These are phyloP conservation scores for Trichaptum fuscoviolaceum DNA, from an alignment of 768 basidiomycete genomes.

Conservation along the genomic window DNA sequence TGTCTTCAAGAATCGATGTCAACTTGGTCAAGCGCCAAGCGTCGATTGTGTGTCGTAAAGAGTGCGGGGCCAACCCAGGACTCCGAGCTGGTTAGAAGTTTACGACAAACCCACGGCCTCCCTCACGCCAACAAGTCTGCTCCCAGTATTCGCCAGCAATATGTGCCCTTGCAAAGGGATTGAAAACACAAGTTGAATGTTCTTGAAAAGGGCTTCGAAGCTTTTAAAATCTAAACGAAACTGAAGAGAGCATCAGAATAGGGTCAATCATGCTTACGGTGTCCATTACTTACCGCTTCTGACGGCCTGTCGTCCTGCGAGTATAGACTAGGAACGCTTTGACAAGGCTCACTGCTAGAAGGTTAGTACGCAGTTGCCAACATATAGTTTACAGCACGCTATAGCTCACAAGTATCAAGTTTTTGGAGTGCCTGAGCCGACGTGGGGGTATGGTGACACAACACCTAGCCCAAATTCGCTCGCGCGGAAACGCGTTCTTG, in stretches of 20 bases:
- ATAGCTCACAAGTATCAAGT: neutral
- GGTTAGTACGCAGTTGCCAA: neutral
- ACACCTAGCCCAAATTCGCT: neutral
- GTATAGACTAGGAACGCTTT: neutral
- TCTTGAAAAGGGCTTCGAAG: neutral
- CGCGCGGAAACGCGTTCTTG: neutral
- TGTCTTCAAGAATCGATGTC: neutral
- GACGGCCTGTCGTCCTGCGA: too few species aligned
- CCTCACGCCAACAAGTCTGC: neutral
- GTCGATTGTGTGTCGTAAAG: neutral
- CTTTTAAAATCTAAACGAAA: neutral
- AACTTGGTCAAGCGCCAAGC: neutral
- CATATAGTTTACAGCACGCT: neutral
- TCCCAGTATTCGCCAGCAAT: neutral
- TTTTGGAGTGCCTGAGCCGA: neutral
- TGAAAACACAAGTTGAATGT: neutral
- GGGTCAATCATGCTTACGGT: neutral
- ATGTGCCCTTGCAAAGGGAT: neutral
- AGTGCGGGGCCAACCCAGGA: neutral
- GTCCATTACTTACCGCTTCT: neutral
- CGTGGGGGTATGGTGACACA: neutral
- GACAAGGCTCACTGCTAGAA: neutral
- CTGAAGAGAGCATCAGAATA: neutral
- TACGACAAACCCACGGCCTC: conserved; percentile 1
- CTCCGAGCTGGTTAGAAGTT: neutral